Conservation (phyloP, 306 rosid genomes). For the Castanea sativa region DNA sequence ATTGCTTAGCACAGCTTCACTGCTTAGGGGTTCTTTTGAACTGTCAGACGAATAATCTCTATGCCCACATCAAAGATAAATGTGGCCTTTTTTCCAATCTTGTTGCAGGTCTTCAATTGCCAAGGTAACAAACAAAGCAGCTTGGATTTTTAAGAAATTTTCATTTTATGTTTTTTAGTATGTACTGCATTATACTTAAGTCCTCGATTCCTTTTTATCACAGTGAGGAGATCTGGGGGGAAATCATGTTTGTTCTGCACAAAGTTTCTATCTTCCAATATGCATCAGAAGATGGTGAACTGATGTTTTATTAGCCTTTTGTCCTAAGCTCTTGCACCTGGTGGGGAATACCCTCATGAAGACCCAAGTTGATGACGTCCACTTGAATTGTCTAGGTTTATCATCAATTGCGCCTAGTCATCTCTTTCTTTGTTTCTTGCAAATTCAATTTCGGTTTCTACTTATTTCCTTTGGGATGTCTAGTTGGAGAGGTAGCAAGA, state of each 20-base stretch:
- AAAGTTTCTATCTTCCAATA: conserved; percentile 53
- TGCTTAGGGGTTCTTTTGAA: conserved; percentile 76
- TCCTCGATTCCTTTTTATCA: conserved; percentile 18
- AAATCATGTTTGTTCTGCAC: conserved; percentile 76
- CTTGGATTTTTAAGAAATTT: conserved; percentile 27
- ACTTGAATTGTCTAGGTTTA: conserved; percentile 85
- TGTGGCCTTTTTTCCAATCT: conserved; percentile 58
- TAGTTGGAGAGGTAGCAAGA: conserved; percentile 6
- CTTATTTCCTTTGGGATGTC: conserved; percentile 12
- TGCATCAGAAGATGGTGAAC: conserved; percentile 42
- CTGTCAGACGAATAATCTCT: conserved; percentile 48
- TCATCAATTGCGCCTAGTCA: conserved; percentile 15
- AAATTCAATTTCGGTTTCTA: background rate
- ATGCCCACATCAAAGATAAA: conserved; percentile 44
- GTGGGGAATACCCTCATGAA: conserved; percentile 73
- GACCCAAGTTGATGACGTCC: conserved; percentile 78
- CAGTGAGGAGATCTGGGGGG: conserved; percentile 94
- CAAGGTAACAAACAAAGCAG: conserved; percentile 61
- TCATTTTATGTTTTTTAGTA: too few relatives aligned
- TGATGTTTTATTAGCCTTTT: conserved; percentile 55
- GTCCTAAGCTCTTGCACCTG: conserved; percentile 68
- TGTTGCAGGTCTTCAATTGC: conserved; percentile 76
- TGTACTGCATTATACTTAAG: background rate
- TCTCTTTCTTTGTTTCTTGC: conserved; percentile 11
- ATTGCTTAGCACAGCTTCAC: conserved; percentile 91